Percentiles rank a stretch among this genome's conserved stretches.
These are phyloP conservation scores for Darksidea phi DNA, from an alignment of 495 filamentous ascomycete species.

Conservation along the genomic window DNA sequence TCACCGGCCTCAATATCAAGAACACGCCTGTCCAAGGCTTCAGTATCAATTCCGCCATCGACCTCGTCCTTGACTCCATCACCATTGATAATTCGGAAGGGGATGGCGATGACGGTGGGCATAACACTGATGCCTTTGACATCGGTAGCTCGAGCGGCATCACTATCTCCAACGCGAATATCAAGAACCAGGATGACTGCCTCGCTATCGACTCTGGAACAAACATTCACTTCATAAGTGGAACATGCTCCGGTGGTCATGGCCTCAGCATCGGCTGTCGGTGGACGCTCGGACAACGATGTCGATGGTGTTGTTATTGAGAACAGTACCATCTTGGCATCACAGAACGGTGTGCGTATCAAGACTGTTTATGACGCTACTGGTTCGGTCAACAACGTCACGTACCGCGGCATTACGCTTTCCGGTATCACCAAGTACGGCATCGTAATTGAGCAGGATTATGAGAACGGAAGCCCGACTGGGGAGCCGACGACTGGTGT, in stretches of 20 bases:
- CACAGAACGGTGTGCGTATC: slow-evolving; percentile 61
- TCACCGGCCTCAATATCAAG: slow-evolving; percentile 49
- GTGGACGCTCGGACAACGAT: slow-evolving; percentile 60
- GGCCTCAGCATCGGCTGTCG: slow-evolving; percentile 64
- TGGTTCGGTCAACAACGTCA: slow-evolving; percentile 57
- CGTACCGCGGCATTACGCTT: slow-evolving; percentile 60
- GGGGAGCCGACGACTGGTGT: slow-evolving; percentile 62
- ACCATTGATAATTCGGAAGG: slow-evolving; percentile 63
- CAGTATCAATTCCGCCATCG: slow-evolving; percentile 53
- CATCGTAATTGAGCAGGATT: slow-evolving; percentile 69
- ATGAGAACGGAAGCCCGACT: slow-evolving; percentile 61
- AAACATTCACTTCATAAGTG: slow-evolving; percentile 40
- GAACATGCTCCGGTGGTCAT: slow-evolving; percentile 35
- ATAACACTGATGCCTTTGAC: slow-evolving; percentile 70
- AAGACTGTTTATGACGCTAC: slow-evolving; percentile 62
- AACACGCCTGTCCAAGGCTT: slow-evolving; percentile 66
- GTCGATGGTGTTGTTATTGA: slow-evolving; percentile 57
- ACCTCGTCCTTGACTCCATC: slow-evolving; percentile 52
- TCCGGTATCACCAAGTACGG: slow-evolving; percentile 60
- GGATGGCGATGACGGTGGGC: slow-evolving; percentile 48
- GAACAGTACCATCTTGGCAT: slow-evolving; percentile 54
- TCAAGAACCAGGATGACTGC: slow-evolving; percentile 39
- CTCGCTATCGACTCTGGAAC: slow-evolving; percentile 36
- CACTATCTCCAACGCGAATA: slow-evolving; percentile 36
- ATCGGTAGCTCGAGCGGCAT: slow-evolving; percentile 53